A percentile compares a stretch with the other conserved stretches of the same genome.
phyloP scores from a whole-genome alignment of 2,329 filamentous ascomycete species.

The Botrytis aclada region DNA sequence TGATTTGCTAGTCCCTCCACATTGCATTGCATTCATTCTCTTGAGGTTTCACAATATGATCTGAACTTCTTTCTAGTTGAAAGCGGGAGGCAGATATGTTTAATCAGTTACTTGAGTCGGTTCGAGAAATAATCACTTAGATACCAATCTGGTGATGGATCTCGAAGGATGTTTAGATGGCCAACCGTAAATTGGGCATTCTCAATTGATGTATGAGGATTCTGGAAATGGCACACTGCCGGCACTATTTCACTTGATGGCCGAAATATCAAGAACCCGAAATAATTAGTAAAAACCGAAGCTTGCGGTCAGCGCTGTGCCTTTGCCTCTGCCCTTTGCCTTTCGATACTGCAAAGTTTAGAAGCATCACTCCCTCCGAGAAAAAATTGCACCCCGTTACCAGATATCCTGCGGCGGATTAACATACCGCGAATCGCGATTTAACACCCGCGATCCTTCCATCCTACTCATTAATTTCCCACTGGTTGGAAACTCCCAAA shows the following conservation, averaged over 20 bases:
- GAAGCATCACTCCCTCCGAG: background rate
- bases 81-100: background rate
- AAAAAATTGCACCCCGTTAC: background rate
- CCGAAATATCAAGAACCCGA: background rate
- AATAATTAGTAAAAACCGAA: background rate
- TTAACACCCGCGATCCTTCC: background rate
- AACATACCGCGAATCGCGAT: background rate
- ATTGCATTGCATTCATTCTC: background rate
- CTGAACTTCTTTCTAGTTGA: background rate
- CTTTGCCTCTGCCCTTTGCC: background rate
- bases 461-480: background rate
- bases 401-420: background rate
- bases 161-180: background rate
- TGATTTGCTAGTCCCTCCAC: background rate
- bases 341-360: background rate
- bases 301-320: background rate
- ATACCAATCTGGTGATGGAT: background rate
- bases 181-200: background rate
- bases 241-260: background rate
- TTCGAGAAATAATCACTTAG: background rate
- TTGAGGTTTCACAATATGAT: background rate
- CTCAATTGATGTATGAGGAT: background rate
- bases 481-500: background rate
- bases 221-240: background rate
- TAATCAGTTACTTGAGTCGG: background rate